phyloP scores from a whole-genome alignment of 2,329 filamentous ascomycete species.

The Phoma sp. region DNA sequence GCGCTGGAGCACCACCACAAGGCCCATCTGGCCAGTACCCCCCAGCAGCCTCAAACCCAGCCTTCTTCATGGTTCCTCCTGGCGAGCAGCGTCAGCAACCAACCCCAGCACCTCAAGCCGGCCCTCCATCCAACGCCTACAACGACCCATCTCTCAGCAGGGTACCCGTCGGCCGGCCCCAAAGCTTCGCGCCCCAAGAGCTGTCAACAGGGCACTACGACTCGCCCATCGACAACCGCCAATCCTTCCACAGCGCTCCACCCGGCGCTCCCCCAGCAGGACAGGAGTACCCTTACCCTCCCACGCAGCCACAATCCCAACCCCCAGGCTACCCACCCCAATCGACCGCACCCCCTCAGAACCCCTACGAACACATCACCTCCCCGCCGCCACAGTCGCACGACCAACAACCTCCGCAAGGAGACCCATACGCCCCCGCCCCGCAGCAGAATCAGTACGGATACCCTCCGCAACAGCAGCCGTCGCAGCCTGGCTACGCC shows the following conservation, averaged over 20 bases:
- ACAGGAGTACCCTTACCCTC: slow-evolving; percentile 38
- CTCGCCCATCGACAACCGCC: slow-evolving; percentile 54
- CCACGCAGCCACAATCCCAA: slow-evolving; percentile 24
- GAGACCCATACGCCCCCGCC: slow-evolving; percentile 38
- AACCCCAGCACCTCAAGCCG: slow-evolving; percentile 39
- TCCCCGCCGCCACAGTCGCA: slow-evolving; percentile 34
- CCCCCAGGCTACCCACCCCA: slow-evolving; percentile 36
- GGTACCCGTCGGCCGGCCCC: slow-evolving; percentile 42
- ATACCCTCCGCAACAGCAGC: slow-evolving; percentile 29
- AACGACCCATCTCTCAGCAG: slow-evolving; percentile 45
- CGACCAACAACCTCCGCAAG: slow-evolving; percentile 29
- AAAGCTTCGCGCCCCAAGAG: slow-evolving; percentile 54
- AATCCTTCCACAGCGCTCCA: slow-evolving; percentile 44
- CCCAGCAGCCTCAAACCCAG: slow-evolving; percentile 41
- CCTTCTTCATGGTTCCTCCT: slow-evolving; percentile 50
- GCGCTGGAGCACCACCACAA: slow-evolving; percentile 40
- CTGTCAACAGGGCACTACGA: slow-evolving; percentile 56
- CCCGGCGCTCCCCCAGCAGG: slow-evolving; percentile 36
- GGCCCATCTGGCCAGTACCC: slow-evolving; percentile 48
- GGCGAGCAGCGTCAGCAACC: slow-evolving; percentile 39
- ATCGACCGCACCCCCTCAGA: slow-evolving; percentile 19
- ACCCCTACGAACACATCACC: slow-evolving; percentile 38
- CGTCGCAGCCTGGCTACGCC: slow-evolving; percentile 33
- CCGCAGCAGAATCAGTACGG: slow-evolving; percentile 35
- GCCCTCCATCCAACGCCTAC: slow-evolving; percentile 45